Conservation (phyloP, 2,329 filamentous ascomycete species). For the Rutstroemia sp. region DNA sequence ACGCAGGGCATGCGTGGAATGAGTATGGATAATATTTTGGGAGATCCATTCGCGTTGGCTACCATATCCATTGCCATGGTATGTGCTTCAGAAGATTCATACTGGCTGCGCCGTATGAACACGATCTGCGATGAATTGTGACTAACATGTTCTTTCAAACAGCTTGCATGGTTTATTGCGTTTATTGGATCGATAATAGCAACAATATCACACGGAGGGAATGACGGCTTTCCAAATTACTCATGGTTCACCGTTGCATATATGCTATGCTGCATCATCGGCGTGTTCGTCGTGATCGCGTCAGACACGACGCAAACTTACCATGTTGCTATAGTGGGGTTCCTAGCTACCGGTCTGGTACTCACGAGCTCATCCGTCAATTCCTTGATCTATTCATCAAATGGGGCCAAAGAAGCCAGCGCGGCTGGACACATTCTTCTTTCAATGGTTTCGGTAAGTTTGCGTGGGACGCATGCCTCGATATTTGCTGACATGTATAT, state of each 20-base stretch:
- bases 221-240: constrained; percentile 66
- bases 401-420: constrained; percentile 72
- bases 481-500: constrained; percentile 8
- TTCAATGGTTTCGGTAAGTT: constrained; percentile 79
- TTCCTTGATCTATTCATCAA: constrained; percentile 69
- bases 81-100: constrained; percentile 34
- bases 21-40: constrained; percentile 81
- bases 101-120: not conserved
- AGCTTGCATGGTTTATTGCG: constrained; percentile 94
- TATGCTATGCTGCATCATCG: constrained; percentile 74
- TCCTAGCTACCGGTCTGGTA: constrained; percentile 74
- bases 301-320: constrained; percentile 82
- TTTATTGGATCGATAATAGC: constrained; percentile 82
- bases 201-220: constrained; percentile 39
- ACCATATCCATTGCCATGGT: constrained; percentile 89
- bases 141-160: constrained; percentile 15
- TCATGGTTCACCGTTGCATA: constrained; percentile 89
- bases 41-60: constrained; percentile 91
- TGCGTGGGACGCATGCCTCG: constrained; percentile 14
- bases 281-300: constrained; percentile 74
- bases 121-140: not conserved
- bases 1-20: constrained; percentile 49
- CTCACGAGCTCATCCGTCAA: constrained; percentile 84
- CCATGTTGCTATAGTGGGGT: constrained; percentile 85
- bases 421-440: constrained; percentile 90